Percentiles rank a stretch among this genome's conserved stretches.
phyloP scores from a whole-genome alignment of 108 stramenopile species.

The Skeletonema marinoi region DNA sequence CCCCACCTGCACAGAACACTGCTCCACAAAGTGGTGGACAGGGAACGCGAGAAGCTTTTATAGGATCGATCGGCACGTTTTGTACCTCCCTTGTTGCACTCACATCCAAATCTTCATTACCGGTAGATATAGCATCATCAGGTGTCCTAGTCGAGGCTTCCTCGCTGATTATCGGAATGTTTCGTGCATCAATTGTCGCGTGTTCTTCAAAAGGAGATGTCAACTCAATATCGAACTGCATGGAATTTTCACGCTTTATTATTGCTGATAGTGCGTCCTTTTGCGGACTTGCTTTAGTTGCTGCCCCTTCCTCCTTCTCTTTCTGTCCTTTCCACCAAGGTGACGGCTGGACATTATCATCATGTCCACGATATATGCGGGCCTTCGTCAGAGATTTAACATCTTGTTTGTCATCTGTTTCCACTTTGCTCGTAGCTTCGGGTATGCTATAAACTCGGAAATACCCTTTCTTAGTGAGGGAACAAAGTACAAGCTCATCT shows the following conservation, averaged over 20 bases:
- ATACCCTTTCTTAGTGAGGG: constrained; percentile 17
- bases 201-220: not conserved
- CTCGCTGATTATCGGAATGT: constrained; percentile 6
- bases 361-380: not conserved
- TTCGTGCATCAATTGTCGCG: constrained; percentile 2
- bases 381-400: not conserved
- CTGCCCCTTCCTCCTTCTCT: constrained; percentile 23
- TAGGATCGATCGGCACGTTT: constrained; percentile 29
- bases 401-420: not conserved
- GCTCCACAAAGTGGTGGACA: constrained; percentile 83
- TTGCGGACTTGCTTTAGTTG: constrained; percentile 1
- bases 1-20: constrained; percentile 61
- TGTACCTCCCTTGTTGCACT: constrained; percentile 18
- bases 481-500: constrained; percentile 31
- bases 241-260: not conserved
- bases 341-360: constrained; percentile 4
- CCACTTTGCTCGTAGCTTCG: constrained; percentile 10
- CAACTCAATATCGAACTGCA: constrained; percentile 7
- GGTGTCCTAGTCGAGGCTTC: constrained; percentile 1
- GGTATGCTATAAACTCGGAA: constrained; percentile 27
- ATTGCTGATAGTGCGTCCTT: not conserved
- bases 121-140: not conserved
- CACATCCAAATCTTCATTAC: constrained; percentile 3
- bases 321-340: constrained; percentile 43
- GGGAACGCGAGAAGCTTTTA: constrained; percentile 45